phyloP scores from a whole-genome alignment of 2,329 filamentous ascomycete species.

The Phaeosphaeriaceae sp. region DNA sequence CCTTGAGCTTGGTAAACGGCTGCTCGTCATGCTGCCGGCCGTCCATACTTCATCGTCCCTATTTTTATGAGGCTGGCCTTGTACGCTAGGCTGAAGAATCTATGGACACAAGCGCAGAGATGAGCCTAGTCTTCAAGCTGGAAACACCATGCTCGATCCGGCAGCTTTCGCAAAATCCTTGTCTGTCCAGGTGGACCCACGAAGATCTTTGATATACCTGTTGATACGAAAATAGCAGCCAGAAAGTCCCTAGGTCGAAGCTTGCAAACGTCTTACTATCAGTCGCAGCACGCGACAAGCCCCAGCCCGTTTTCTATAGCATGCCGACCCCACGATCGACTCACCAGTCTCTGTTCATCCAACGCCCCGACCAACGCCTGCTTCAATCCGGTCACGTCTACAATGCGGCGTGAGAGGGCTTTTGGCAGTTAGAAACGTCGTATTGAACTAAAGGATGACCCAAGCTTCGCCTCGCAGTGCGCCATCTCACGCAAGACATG shows the following conservation, averaged over 20 bases:
- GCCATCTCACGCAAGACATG: not conserved
- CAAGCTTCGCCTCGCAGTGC: not conserved
- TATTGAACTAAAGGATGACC: not conserved
- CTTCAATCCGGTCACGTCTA: not conserved
- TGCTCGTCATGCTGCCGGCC: not conserved
- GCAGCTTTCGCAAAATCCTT: not conserved
- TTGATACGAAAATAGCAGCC: constrained; percentile 7
- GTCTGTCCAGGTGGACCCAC: not conserved
- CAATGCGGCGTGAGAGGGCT: not conserved
- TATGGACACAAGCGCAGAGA: not conserved
- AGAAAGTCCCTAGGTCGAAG: not conserved
- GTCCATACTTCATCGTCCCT: not conserved
- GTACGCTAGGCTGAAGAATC: not conserved
- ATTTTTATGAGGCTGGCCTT: not conserved
- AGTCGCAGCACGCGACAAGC: not conserved
- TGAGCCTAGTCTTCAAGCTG: not conserved
- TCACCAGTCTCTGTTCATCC: not conserved
- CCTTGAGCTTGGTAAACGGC: not conserved
- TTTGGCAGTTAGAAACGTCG: no score
- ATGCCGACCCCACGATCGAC: not conserved
- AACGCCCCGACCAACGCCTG: not conserved
- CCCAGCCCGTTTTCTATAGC: not conserved
- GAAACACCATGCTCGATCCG: not conserved
- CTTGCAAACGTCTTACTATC: not conserved
- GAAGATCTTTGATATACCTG: not conserved